Evolutionary conservation across 208 protist species (phyloP), one percentile per base, ranked within the genome.

Genomic region (Phytomonas francai): DNA sequence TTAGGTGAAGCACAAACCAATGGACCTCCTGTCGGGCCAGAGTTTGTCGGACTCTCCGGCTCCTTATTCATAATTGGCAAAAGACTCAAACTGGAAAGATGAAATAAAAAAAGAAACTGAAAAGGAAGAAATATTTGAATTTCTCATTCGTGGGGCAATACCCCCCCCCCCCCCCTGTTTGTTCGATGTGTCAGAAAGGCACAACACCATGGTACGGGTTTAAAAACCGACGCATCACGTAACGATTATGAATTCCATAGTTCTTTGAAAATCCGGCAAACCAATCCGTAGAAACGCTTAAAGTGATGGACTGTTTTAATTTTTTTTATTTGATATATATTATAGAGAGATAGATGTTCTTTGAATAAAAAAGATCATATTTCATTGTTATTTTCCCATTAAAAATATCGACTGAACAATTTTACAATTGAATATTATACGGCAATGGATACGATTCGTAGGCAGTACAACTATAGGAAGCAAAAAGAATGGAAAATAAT

Each of bases 201-300:
- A 22, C n/a, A 57, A 65, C 68, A 68, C 45, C 32, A 75, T n/a
- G 63, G 70, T 34, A 69, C 42, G 31, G 7, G 3, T 3, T 12
- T 12, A 34, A 60, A 60, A 30, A 33, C 22, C 49, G 16, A 39
- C 16, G 7, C 16, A 22, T 62, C 2, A 33, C 31, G 33, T 62
- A 62, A 39, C 31, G 33, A 39, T 62, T 62, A 33, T 62, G 33
- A 42, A n/a, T 39, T 42, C 56, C 33, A 22, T 12, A 42, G 33
- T 11, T 9, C 33, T 62, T 62, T 22, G 31, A 25, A 22, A 62
- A 62, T 62, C 16, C 33, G 33, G 14, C 33, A 42, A 39, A 62
- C 31, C 31, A 25, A 25, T 62, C 33, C 31, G 7, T 12, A 62
- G 32, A 62, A n/a, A 39, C 16, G 14, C 16, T 62, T n/a, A 12